Evolutionary conservation across 176 grass and related monocot species (phyloP).

Genomic region (Dactylis glomerata): DNA sequence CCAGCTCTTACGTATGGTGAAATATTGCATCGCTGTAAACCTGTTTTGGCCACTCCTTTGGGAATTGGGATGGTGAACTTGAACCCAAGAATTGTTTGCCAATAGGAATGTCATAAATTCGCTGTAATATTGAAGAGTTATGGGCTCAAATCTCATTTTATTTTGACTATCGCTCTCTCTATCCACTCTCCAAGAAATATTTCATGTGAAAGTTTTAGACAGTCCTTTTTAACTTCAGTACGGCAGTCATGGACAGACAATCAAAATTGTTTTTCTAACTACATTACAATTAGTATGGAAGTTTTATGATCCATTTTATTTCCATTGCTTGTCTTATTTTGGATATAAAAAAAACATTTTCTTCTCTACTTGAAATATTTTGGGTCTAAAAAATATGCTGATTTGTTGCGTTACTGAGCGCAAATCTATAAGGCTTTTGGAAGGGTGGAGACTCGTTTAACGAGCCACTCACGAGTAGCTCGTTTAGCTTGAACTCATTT

Average conservation of each 20-base stretch:
- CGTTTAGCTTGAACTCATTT: too few relatives aligned
- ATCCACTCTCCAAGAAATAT: neutral
- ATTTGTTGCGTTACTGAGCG: too few relatives aligned
- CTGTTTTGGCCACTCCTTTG: neutral
- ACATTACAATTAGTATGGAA: neutral
- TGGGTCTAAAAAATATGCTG: too few relatives aligned
- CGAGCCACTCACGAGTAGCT: too few relatives aligned
- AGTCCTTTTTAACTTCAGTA: neutral
- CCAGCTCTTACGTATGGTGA: neutral
- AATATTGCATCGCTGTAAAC: neutral
- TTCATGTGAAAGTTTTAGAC: neutral
- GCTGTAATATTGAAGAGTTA: neutral
- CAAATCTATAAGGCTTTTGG: too few relatives aligned
- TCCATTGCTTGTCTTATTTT: too few relatives aligned
- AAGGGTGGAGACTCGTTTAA: too few relatives aligned
- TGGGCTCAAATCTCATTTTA: neutral
- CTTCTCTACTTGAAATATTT: too few relatives aligned
- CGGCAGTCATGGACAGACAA: neutral
- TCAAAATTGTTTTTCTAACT: too few relatives aligned
- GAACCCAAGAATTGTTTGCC: neutral
- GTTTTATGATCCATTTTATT: neutral
- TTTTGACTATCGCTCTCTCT: neutral
- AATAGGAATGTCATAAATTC: neutral
- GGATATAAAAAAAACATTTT: too few relatives aligned
- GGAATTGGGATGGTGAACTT: neutral